Conservation (phyloP, 768 basidiomycete genomes). For the Lentinus tigrinus region DNA sequence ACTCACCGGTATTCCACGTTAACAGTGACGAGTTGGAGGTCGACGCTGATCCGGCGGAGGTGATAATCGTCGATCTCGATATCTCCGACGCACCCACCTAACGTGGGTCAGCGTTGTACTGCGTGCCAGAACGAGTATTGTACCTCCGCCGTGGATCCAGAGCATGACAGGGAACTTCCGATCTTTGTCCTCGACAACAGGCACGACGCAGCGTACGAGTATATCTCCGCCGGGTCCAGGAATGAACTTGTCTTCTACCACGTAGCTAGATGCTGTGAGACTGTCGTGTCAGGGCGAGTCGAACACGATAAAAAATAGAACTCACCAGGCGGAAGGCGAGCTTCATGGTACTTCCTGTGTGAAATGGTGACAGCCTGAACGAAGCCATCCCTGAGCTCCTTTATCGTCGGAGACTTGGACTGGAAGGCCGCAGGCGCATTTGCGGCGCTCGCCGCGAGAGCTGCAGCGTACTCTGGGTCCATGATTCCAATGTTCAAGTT, state of each 20-base stretch:
- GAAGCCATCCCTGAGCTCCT: too few relatives aligned
- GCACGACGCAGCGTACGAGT: neutral
- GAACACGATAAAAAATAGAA: too few relatives aligned
- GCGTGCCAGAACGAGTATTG: neutral
- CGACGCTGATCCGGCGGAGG: slow-evolving; percentile 18
- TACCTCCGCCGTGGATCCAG: slow-evolving; percentile 17
- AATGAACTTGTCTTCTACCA: neutral
- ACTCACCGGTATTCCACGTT: slow-evolving; percentile 18
- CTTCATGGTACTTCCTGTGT: too few relatives aligned
- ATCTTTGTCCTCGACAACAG: neutral
- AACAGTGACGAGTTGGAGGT: slow-evolving; percentile 22
- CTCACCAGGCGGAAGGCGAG: too few relatives aligned
- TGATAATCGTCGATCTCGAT: slow-evolving; percentile 20
- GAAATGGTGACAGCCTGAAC: too few relatives aligned
- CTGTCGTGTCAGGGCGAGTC: too few relatives aligned
- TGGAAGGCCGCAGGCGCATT: too few relatives aligned
- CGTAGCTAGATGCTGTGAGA: neutral
- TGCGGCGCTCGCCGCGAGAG: too few relatives aligned
- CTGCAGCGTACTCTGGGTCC: too few relatives aligned
- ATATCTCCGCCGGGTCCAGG: slow-evolving; percentile 3
- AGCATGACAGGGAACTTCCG: slow-evolving; percentile 9
- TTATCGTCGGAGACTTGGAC: too few relatives aligned
- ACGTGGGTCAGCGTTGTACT: too few relatives aligned
- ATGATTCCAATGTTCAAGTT: too few relatives aligned
- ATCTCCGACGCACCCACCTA: slow-evolving; percentile 8